Evolutionary conservation across 2,329 filamentous ascomycete species (phyloP).

Genomic region (Colletotrichum sansevieriae): DNA sequence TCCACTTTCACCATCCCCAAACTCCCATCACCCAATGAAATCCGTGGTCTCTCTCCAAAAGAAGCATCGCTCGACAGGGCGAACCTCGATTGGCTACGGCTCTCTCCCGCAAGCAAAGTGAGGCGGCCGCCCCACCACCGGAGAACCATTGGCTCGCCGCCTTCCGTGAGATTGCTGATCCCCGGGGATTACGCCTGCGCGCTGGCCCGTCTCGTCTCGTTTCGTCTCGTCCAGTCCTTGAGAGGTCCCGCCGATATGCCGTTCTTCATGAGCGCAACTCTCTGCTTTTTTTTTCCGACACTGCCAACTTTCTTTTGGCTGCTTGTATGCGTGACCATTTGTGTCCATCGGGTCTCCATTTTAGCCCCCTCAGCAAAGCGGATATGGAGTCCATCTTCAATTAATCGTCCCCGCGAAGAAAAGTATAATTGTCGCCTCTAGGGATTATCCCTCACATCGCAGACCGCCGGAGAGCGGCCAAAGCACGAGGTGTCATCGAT

Average conservation of each 20-base stretch:
- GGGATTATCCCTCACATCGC: conserved; percentile 28
- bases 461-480: conserved; percentile 9
- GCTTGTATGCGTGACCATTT: not conserved
- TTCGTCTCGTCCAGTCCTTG: conserved; percentile 20
- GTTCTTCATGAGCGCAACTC: conserved; percentile 1
- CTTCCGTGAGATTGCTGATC: not conserved
- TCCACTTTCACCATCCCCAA: conserved; percentile 13
- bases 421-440: conserved; percentile 11
- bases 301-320: not conserved
- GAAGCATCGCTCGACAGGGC: conserved; percentile 19
- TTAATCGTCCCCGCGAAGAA: conserved; percentile 20
- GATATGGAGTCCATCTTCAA: too few relatives aligned
- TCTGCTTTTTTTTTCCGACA: not conserved
- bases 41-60: not conserved
- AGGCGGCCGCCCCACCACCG: conserved; percentile 38
- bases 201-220: conserved; percentile 21
- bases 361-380: too few relatives aligned
- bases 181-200: not conserved
- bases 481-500: conserved; percentile 4
- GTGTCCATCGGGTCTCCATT: not conserved
- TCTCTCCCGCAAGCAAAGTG: conserved; percentile 36
- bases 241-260: conserved; percentile 7
- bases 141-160: conserved; percentile 30
- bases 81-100: conserved; percentile 35
- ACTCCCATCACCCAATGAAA: not conserved